Evolutionary conservation across 148 eudicot genomes (phyloP).

Genomic region (Polygonum maritimum): DNA sequence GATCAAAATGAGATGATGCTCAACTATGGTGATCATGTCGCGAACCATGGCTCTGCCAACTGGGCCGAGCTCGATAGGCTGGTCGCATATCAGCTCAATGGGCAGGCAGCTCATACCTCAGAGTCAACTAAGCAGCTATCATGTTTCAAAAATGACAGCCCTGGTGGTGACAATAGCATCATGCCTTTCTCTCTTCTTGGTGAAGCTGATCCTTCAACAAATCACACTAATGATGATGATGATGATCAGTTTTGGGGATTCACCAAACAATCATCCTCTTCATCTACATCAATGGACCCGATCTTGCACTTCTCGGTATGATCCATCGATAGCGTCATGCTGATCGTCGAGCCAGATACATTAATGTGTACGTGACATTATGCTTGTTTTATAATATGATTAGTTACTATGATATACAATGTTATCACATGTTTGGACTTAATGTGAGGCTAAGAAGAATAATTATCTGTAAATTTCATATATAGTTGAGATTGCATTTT

Average conservation of each 20-base stretch:
- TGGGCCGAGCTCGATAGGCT: constrained; percentile 8
- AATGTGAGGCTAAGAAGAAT: not conserved
- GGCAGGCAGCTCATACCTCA: not conserved
- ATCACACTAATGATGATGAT: not conserved
- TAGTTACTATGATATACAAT: not conserved
- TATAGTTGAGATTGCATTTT: constrained; percentile 7
- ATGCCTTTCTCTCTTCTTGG: constrained; percentile 1
- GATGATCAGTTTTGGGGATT: constrained; percentile 8
- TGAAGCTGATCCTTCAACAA: not conserved
- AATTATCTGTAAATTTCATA: constrained; percentile 9
- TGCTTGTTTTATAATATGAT: not conserved
- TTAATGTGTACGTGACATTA: not conserved
- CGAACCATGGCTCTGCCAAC: not conserved
- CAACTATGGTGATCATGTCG: not conserved
- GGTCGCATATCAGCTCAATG: not conserved
- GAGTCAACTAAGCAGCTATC: constrained; percentile 1
- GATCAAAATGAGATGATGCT: constrained; percentile 1
- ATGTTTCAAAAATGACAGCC: not conserved
- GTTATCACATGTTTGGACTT: not conserved
- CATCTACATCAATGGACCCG: not conserved
- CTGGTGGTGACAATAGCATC: not conserved
- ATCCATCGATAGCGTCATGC: not conserved
- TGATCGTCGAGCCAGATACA: not conserved
- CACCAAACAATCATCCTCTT: constrained; percentile 3
- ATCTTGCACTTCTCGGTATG: constrained; percentile 9